These are phyloP conservation scores for Plasmodium malariae DNA, from an alignment of 169 alveolate species.

Conservation along the genomic window DNA sequence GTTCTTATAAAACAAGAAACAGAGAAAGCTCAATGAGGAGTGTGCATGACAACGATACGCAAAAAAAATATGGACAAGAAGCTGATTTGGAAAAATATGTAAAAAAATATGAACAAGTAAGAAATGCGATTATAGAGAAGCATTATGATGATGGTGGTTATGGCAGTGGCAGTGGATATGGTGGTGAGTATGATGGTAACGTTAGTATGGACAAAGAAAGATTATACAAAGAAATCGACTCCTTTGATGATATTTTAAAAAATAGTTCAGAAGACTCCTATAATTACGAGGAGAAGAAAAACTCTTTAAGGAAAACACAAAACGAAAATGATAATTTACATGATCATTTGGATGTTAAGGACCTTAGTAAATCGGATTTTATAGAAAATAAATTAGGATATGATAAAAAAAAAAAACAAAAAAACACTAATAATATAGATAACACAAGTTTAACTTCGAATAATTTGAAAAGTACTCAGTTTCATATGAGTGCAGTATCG, in stretches of 20 bases:
- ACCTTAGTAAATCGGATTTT: not conserved
- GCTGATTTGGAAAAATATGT: slow-evolving; percentile 30
- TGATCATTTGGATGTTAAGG: not conserved
- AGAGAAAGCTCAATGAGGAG: not conserved
- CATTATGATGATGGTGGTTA: too few species aligned
- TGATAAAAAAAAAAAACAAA: not conserved
- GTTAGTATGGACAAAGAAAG: not conserved
- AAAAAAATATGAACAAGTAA: slow-evolving; percentile 6
- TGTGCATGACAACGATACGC: not conserved
- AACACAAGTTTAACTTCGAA: slow-evolving; percentile 11
- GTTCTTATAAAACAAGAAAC: not conserved
- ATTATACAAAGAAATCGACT: not conserved
- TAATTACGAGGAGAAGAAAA: not conserved
- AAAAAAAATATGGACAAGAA: slow-evolving; percentile 5
- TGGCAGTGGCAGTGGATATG: too few species aligned
- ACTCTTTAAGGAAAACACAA: not conserved
- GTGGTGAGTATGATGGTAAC: too few species aligned
- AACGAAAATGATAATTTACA: not conserved
- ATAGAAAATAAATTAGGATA: not conserved
- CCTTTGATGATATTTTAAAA: slow-evolving; percentile 26
- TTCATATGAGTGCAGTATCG: slow-evolving; percentile 25
- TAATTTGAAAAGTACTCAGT: slow-evolving; percentile 41
- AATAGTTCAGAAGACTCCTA: slow-evolving; percentile 22
- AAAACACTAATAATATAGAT: slow-evolving; percentile 21
- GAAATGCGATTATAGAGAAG: too few species aligned